These are phyloP conservation scores for Daedalea quercina DNA, from an alignment of 768 basidiomycete species.

Conservation along the genomic window DNA sequence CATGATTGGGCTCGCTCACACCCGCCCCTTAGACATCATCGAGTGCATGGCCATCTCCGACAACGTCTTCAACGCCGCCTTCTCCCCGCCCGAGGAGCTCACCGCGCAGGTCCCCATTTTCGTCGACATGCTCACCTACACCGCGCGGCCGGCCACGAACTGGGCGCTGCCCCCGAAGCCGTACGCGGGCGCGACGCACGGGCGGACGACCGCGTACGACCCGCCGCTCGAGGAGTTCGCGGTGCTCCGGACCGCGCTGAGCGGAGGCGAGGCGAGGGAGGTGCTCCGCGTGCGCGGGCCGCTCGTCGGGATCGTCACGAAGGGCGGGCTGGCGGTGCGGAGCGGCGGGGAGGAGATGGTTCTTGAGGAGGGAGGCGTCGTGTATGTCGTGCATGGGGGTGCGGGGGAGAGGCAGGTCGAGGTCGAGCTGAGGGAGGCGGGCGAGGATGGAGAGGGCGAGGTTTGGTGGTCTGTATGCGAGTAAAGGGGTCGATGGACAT, in stretches of 20 bases:
- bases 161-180: conserved; percentile 14
- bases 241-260: conserved; percentile 18
- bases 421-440: conserved; percentile 10
- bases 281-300: conserved; percentile 13
- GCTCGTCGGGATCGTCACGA: conserved; percentile 20
- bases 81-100: conserved; percentile 19
- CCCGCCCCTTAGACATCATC: conserved; percentile 39
- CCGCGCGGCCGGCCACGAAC: conserved; percentile 17
- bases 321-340: conserved; percentile 9
- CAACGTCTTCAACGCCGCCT: conserved; percentile 53
- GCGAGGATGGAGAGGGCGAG: conserved; percentile 11
- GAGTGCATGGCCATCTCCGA: conserved; percentile 55
- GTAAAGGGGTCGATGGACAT: conserved; percentile 4
- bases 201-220: conserved; percentile 16
- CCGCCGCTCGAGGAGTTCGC: conserved; percentile 24
- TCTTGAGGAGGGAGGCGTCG: conserved; percentile 15
- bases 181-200: conserved; percentile 10
- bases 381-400: conserved; percentile 16
- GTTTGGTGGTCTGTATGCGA: conserved; percentile 21
- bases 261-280: conserved; percentile 2
- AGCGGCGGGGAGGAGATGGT: conserved; percentile 11
- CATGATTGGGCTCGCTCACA: background rate
- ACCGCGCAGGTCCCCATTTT: conserved; percentile 15
- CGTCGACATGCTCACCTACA: conserved; percentile 20
- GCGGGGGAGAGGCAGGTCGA: conserved; percentile 12